A percentile compares a stretch with the other conserved stretches of the same genome.
These are phyloP conservation scores for Cyclostephanos tholiformis DNA, from an alignment of 108 stramenopile species.

Conservation along the genomic window DNA sequence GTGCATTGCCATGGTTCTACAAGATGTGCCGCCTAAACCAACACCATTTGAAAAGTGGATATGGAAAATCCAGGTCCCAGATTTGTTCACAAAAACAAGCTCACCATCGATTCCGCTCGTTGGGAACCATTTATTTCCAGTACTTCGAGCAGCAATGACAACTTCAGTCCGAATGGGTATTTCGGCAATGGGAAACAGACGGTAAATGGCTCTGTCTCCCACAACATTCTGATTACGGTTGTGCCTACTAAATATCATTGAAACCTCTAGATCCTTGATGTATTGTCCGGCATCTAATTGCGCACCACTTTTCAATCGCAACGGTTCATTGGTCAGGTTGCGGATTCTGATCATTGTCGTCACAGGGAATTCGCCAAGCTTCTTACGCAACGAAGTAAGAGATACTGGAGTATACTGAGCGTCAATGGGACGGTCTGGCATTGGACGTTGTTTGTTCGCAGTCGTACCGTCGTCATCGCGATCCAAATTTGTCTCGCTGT, in stretches of 20 bases:
- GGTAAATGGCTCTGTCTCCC: conserved; percentile 13
- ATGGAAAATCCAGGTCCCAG: conserved; percentile 31
- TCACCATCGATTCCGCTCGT: conserved; percentile 37
- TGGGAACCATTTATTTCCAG: conserved; percentile 36
- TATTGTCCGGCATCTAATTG: conserved; percentile 39
- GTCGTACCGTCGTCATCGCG: background rate
- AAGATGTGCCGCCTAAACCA: conserved; percentile 15
- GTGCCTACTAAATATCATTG: background rate
- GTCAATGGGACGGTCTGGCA: conserved; percentile 31
- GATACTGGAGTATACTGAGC: conserved; percentile 40
- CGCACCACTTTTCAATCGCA: conserved; percentile 39
- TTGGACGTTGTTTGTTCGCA: background rate
- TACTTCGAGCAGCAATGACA: conserved; percentile 33
- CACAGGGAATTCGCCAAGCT: conserved; percentile 36
- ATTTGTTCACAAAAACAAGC: conserved; percentile 24
- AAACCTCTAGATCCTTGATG: conserved; percentile 30
- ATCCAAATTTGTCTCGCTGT: background rate
- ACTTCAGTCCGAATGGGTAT: conserved; percentile 45
- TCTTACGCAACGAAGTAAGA: conserved; percentile 29
- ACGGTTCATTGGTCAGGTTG: conserved; percentile 38
- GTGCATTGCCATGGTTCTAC: conserved; percentile 18
- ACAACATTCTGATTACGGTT: no score
- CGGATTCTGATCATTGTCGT: conserved; percentile 39
- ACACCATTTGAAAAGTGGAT: conserved; percentile 36
- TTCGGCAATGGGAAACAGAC: conserved; percentile 39